Percentiles rank a stretch among this genome's conserved stretches.
phyloP scores from a whole-genome alignment of 768 basidiomycete species.

The Tephrocybe sp. region DNA sequence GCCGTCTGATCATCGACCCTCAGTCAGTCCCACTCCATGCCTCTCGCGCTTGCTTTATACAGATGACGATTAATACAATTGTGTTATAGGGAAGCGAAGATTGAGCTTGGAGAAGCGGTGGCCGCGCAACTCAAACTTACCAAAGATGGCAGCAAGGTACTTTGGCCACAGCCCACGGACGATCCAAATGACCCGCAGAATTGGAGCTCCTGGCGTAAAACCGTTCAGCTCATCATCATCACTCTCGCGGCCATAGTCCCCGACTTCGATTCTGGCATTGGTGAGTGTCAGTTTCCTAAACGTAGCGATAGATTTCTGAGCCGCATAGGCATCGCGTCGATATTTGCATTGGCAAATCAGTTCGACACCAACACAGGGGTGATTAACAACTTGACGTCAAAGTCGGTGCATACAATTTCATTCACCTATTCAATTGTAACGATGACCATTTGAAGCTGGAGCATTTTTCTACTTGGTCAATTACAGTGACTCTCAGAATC shows the following conservation, averaged over 20 bases:
- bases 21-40: constrained; percentile 33
- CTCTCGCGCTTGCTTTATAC: background rate
- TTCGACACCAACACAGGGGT: constrained; percentile 52
- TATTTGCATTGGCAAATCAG: constrained; percentile 57
- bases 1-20: constrained; percentile 61
- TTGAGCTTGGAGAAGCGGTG: constrained; percentile 56
- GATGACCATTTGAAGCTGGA: constrained; percentile 42
- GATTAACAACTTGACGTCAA: constrained; percentile 64
- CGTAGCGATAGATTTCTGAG: background rate
- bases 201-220: constrained; percentile 54
- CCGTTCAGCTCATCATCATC: constrained; percentile 54
- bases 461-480: constrained; percentile 58
- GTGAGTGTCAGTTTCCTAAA: constrained; percentile 25
- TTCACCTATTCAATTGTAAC: background rate
- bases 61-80: background rate
- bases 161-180: constrained; percentile 71
- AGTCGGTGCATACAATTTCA: constrained; percentile 25
- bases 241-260: constrained; percentile 65
- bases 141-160: constrained; percentile 51
- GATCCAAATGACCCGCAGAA: constrained; percentile 66
- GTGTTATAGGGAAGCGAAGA: constrained; percentile 54
- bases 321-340: constrained; percentile 51
- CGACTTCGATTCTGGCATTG: constrained; percentile 66
- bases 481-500: constrained; percentile 1
- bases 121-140: constrained; percentile 57